Conservation (phyloP, 306 rosid species). For the Prunus dulcis region DNA sequence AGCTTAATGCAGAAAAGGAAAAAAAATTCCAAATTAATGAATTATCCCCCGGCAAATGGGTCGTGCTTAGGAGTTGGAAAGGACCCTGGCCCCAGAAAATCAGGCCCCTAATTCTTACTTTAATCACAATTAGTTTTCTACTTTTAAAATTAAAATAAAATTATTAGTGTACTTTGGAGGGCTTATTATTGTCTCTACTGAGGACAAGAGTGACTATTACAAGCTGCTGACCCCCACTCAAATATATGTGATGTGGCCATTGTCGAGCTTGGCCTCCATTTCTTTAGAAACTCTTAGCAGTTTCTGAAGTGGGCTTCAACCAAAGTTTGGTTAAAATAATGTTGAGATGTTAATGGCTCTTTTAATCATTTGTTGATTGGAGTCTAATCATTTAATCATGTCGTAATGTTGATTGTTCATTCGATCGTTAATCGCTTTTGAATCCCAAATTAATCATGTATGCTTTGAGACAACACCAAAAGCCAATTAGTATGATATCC, state of each 20-base stretch:
- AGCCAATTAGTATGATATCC: background rate
- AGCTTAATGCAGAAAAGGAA: slow-evolving; percentile 15
- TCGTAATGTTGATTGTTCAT: background rate
- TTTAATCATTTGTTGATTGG: slow-evolving; percentile 11
- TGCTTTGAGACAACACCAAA: background rate
- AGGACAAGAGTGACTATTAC: slow-evolving; percentile 26
- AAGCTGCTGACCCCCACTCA: slow-evolving; percentile 21
- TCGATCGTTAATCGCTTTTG: background rate
- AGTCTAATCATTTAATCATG: background rate
- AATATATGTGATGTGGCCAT: slow-evolving; percentile 5
- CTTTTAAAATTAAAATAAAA: no score
- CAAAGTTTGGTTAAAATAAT: slow-evolving; percentile 3
- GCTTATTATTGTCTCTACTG: slow-evolving; percentile 25
- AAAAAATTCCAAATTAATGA: background rate
- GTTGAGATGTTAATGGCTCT: background rate
- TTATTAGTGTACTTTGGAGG: background rate
- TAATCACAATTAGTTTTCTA: background rate
- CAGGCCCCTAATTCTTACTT: slow-evolving; percentile 18
- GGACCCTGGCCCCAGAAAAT: slow-evolving; percentile 29
- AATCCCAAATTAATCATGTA: background rate
- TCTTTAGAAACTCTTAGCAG: slow-evolving; percentile 7
- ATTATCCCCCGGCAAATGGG: slow-evolving; percentile 12
- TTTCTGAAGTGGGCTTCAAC: slow-evolving; percentile 16
- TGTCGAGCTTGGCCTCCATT: slow-evolving; percentile 27
- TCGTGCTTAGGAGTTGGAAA: slow-evolving; percentile 32